Evolutionary conservation across 1,139 yeast species (phyloP), one percentile per base, ranked within the genome.

Genomic region (Hansenula anomala): DNA sequence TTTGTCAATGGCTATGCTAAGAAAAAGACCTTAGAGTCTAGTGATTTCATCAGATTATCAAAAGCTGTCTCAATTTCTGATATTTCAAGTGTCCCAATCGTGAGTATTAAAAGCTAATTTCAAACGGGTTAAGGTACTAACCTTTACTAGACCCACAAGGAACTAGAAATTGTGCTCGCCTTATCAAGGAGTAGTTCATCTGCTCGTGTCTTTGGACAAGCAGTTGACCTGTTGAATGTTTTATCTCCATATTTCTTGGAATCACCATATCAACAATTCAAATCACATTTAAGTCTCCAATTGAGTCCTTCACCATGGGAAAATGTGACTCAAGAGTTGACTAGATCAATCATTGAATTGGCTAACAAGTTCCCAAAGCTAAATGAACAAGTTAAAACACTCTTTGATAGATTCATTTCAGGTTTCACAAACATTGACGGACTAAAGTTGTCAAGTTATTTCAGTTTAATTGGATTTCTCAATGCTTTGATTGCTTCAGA

Each of bases 101-200:
- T 36, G 29, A 24, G 38, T 32, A 33, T 19, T 19, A 10, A 22
- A 22, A n/a, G n/a, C n/a, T n/a, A n/a, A n/a, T n/a, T n/a, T n/a
- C n/a, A n/a, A n/a, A n/a, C n/a, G n/a, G n/a, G n/a, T n/a, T n/a
- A n/a, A n/a, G n/a, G n/a, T n/a, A n/a, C n/a, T n/a, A n/a, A n/a
- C n/a, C n/a, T n/a, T n/a, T n/a, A n/a, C n/a, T 14, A 36, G 38
- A 42, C 54, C 5, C 55, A 54, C 33, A 74, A 73, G 38, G 95
- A 88, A 56, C 72, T 80, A 53, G 95, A 89, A 54, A 78, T 82
- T 6, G 62, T 89, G 41, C 54, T 80, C 37, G 87, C 95, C 0
- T 61, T 88, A 22, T 76, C 86, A 39, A 71, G 70, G 19, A 67
- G 87, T 16, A 70, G 81, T 9, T 47, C 60, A 3, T 55, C 53